Base-by-base conservation (phyloP, 805 yeast species). In the Yamadazyma sp. region DNA sequence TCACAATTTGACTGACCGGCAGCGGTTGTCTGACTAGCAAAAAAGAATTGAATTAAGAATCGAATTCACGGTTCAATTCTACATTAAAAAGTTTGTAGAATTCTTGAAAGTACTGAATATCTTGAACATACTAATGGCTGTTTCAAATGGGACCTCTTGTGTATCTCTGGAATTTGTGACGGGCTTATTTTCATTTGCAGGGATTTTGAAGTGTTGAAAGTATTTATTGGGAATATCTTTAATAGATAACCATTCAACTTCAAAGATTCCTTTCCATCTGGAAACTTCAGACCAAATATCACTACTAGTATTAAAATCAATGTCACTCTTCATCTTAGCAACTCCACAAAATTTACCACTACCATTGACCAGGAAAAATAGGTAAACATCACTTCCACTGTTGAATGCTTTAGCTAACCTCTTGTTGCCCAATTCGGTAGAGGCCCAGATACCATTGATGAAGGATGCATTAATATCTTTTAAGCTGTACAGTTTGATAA, bases 141-240 rank as follows among this genome's bases (percentile, higher is more conserved):
- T 56, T 3, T 62, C 65, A 32, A 57, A 59, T 1, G 82, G 78
- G 14, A 78, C 45, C 38, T 75, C 80, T 50, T 78, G 82, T 0
- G 82, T 75, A 46, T 79, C 84, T 45, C 83, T 68, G 13, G 82
- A 76, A 43, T 71, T 68, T 1, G 81, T 73, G 1, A 79, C 76
- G 1, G 80, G 73, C 47, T 67, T 64, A 38, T 58, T 58, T 18
- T 70, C 78, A 45, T 76, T 74, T 18, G 59, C 46, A 3, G 70
- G 64, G 5, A 73, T 60, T 34, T 58, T 53, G 34, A 78, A 58
- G 39, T 66, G 70, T 38, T 69, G 70, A 35, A 79, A 65, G 33
- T 49, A 49, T 25, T 55, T 60, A 46, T 77, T 76, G 27, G 74
- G 72, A 5, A 78, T 61, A 42, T 77, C 78, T 45, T 73, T 71